Evolutionary conservation across 2,329 filamentous ascomycete genomes (phyloP).

Genomic region (Aspergillus flavus): DNA sequence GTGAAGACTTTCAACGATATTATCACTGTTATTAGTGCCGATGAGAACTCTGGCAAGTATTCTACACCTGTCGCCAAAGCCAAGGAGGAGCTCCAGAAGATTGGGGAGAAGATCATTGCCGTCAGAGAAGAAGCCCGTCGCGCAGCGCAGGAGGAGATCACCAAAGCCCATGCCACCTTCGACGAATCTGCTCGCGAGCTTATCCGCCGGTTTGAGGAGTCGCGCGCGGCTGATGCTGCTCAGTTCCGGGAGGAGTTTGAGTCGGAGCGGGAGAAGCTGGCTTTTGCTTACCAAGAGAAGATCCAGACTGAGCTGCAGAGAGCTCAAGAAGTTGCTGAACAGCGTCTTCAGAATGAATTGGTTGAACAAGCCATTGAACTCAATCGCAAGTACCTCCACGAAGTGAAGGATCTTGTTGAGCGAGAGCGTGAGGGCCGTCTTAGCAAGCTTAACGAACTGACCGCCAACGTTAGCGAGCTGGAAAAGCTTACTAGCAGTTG

Average conservation of each 20-base stretch:
- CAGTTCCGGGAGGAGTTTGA: conserved; percentile 88
- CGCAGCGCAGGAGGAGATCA: conserved; percentile 74
- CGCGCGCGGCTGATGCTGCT: conserved; percentile 78
- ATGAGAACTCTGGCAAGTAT: conserved; percentile 77
- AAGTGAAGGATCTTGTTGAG: conserved; percentile 82
- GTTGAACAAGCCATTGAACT: conserved; percentile 87
- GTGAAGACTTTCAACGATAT: conserved; percentile 96
- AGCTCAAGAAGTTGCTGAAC: conserved; percentile 77
- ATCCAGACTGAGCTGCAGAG: conserved; percentile 77
- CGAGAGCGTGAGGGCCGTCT: conserved; percentile 84
- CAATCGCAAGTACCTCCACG: conserved; percentile 78
- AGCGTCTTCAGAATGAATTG: conserved; percentile 80
- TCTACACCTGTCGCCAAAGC: conserved; percentile 78
- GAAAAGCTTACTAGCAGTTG: conserved; percentile 86
- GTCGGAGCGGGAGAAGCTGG: conserved; percentile 78
- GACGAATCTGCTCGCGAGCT: conserved; percentile 85
- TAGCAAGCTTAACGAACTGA: conserved; percentile 80
- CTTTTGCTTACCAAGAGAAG: conserved; percentile 76
- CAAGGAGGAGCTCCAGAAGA: conserved; percentile 76
- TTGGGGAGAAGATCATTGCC: conserved; percentile 75
- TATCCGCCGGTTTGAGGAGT: conserved; percentile 81
- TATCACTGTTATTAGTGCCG: conserved; percentile 88
- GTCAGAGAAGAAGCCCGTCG: conserved; percentile 71
- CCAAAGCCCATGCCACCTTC: conserved; percentile 73
- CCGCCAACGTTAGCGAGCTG: conserved; percentile 75